A percentile compares a stretch with the other conserved stretches of the same genome.
These are phyloP conservation scores for Penicillium angulare DNA, from an alignment of 495 filamentous ascomycete genomes.

Conservation along the genomic window DNA sequence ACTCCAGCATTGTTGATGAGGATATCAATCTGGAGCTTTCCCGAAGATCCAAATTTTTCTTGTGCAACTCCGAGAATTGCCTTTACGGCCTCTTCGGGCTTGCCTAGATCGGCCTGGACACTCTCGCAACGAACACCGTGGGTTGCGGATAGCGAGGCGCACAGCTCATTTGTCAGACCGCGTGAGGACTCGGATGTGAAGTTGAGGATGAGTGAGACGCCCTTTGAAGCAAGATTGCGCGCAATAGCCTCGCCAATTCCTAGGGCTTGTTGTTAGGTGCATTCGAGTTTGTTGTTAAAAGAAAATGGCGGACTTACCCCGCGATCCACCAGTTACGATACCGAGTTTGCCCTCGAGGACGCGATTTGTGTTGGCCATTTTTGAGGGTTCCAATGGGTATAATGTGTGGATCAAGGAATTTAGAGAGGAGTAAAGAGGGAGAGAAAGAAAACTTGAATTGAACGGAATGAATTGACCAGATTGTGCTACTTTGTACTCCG, in stretches of 20 bases:
- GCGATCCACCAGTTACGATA: constrained; percentile 74
- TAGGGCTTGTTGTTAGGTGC: constrained; percentile 26
- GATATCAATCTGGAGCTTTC: constrained; percentile 74
- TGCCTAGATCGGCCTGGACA: constrained; percentile 58
- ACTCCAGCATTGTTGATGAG: constrained; percentile 87
- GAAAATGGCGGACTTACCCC: constrained; percentile 51
- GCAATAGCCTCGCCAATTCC: constrained; percentile 87
- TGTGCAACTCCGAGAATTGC: constrained; percentile 40
- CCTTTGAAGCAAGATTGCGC: constrained; percentile 73
- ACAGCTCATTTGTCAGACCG: constrained; percentile 40
- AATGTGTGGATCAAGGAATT: too few species aligned
- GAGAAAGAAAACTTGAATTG: neutral
- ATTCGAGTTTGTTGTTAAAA: constrained; percentile 2
- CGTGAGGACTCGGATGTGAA: constrained; percentile 63
- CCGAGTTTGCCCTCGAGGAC: constrained; percentile 65
- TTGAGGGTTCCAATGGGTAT: too few species aligned
- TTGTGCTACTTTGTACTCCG: constrained; percentile 4
- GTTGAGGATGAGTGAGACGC: constrained; percentile 65
- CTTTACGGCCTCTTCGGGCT: constrained; percentile 35
- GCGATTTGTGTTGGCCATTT: constrained; percentile 26
- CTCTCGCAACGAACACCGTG: constrained; percentile 44
- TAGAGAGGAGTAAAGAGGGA: neutral
- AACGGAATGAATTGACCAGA: neutral
- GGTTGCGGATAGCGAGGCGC: constrained; percentile 36
- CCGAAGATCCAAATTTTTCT: constrained; percentile 49